Base-by-base conservation (phyloP, 2,329 filamentous ascomycete species). In the Fusarium keratoplasticum region DNA sequence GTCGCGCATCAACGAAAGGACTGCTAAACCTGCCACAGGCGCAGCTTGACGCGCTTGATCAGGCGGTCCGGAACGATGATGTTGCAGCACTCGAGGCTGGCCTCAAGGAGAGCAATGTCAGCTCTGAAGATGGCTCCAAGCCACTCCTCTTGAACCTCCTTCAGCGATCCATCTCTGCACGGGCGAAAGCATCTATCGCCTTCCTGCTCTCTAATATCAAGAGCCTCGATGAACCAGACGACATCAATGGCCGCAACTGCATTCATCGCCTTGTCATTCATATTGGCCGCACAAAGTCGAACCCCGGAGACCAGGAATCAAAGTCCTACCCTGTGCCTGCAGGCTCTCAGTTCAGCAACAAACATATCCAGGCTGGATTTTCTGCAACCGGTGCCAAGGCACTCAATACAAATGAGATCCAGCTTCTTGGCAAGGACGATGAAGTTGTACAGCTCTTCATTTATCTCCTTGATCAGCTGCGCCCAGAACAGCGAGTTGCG, bases 231-330 rank as follows among this genome's bases (percentile, higher is more conserved):
- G 95, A 98, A 79, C 90, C 93, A 3, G 94, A 97, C 76, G 96
- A 98, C 79, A 95, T 99, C 80, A 98, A 98, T 83, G 92, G 93
- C 77, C 92, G 96, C 14, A 99, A 98, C 81, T 96, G 95, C 81
- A 90, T 99, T 58, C 96, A 99, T 81, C 92, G 96, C 10, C 87
- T 98, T 3, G 93, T 99, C 47, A 97, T 98, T 69, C 92, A 95
- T 22, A 97, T 98, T 76, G 95, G 96, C 20, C 91, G 96, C 58
- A 91, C 92, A n/a, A 89, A 89, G 71, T 85, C 86, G 2, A 80
- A 83, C 0, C 81, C 84, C 1, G 78, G 83, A 4, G 89, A 91
- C 60, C 81, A 87, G 22, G 86, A 88, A 22, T 83, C 89, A 42
- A 87, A 88, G 18, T 84, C 89, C 40, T 86, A 84, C 42, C 84